Evolutionary conservation across 441 rosid genomes (phyloP).

Genomic region (Mallotus japonicus): DNA sequence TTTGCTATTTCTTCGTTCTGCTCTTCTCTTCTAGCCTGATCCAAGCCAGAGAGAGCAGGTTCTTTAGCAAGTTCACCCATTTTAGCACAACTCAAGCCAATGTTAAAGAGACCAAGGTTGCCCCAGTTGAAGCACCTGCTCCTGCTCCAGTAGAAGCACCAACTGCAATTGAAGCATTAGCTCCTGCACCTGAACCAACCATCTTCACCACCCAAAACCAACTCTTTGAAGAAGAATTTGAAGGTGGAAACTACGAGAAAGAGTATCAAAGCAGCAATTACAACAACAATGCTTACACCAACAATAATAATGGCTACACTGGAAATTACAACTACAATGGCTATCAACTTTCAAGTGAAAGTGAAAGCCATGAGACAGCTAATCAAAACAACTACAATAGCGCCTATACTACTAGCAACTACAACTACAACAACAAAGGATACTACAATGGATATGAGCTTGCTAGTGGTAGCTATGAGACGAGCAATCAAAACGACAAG

Average conservation of each 20-base stretch:
- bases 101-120: not conserved
- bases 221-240: conserved; percentile 38
- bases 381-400: conserved; percentile 2
- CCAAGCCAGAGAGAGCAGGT: conserved; percentile 53
- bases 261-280: conserved; percentile 33
- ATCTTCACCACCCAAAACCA: conserved; percentile 32
- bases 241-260: conserved; percentile 24
- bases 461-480: not conserved
- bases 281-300: conserved; percentile 20
- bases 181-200: conserved; percentile 28
- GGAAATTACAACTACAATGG: not conserved
- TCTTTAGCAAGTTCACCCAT: conserved; percentile 57
- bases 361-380: not conserved
- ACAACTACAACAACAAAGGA: conserved; percentile 13
- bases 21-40: conserved; percentile 30
- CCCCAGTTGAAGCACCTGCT: conserved; percentile 22
- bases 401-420: not conserved
- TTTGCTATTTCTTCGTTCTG: conserved; percentile 27
- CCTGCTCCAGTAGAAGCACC: no score
- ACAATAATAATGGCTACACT: conserved; percentile 4
- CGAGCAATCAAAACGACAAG: not conserved
- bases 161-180: conserved; percentile 25
- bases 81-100: conserved; percentile 10
- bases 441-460: conserved; percentile 9
- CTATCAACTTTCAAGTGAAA: not conserved